A percentile compares a stretch with the other conserved stretches of the same genome.
phyloP scores from a whole-genome alignment of 306 rosid species.

The Prunus campanulata region DNA sequence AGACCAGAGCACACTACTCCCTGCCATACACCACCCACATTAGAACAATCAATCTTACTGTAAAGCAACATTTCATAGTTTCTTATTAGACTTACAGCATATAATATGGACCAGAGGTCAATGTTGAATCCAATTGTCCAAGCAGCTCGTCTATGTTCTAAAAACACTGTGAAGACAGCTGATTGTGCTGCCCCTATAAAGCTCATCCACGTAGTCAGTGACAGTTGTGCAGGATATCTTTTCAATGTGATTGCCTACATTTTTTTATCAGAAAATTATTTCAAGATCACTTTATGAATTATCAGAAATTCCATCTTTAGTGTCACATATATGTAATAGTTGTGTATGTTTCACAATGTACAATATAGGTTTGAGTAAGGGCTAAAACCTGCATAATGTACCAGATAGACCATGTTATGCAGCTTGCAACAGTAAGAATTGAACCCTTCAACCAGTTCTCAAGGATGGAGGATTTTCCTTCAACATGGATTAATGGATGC shows the following conservation, averaged over 20 bases:
- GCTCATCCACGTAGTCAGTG: conserved; percentile 75
- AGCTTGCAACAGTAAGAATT: conserved; percentile 58
- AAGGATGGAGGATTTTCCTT: conserved; percentile 34
- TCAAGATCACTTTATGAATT: not conserved
- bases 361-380: not conserved
- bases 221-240: conserved; percentile 79
- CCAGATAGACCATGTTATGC: conserved; percentile 74
- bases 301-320: not conserved
- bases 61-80: too few species aligned
- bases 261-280: not conserved
- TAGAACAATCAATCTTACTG: not conserved
- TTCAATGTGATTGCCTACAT: conserved; percentile 69
- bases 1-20: conserved; percentile 59
- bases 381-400: conserved; percentile 79
- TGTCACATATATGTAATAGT: not conserved
- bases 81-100: conserved; percentile 49
- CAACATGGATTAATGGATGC: conserved; percentile 51
- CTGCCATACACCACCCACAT: conserved; percentile 38
- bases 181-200: conserved; percentile 79
- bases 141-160: conserved; percentile 49
- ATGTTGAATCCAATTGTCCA: conserved; percentile 68
- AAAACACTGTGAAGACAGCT: conserved; percentile 48
- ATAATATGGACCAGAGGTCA: conserved; percentile 66
- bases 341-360: not conserved
- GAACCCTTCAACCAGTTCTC: conserved; percentile 80